Conservation (phyloP, 345 rosid genomes). For the Linum trigynum region DNA sequence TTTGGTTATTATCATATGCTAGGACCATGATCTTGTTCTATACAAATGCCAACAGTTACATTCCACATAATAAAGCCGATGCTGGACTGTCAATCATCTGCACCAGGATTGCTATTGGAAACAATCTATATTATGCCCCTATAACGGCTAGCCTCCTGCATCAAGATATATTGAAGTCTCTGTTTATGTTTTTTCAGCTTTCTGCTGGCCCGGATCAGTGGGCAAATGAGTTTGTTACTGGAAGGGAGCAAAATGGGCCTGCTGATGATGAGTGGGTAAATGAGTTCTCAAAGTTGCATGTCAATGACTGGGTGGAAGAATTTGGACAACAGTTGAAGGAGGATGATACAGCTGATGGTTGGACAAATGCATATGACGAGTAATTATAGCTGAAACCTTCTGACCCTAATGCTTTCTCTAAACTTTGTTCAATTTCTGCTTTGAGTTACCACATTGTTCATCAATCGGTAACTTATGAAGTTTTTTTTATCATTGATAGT, state of each 20-base stretch:
- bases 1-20: not conserved
- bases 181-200: slow-evolving; percentile 1
- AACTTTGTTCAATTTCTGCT: not conserved
- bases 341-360: slow-evolving; percentile 54
- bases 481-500: not conserved
- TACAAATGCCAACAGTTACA: not conserved
- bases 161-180: not conserved
- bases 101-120: too few species aligned
- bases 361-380: slow-evolving; percentile 96
- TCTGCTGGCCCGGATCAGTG: slow-evolving; percentile 54
- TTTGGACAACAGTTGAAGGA: slow-evolving; percentile 64
- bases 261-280: slow-evolving; percentile 83
- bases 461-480: not conserved
- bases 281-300: slow-evolving; percentile 90
- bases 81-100: too few species aligned
- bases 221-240: slow-evolving; percentile 76
- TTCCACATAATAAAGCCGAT: not conserved
- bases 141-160: not conserved
- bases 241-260: slow-evolving; percentile 40
- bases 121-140: too few species aligned
- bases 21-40: not conserved
- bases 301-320: slow-evolving; percentile 92
- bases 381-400: slow-evolving; percentile 35
- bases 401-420: not conserved
- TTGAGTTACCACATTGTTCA: not conserved